phyloP scores from a whole-genome alignment of 2,329 filamentous ascomycete genomes.

The Ophioceras dolichostomum region DNA sequence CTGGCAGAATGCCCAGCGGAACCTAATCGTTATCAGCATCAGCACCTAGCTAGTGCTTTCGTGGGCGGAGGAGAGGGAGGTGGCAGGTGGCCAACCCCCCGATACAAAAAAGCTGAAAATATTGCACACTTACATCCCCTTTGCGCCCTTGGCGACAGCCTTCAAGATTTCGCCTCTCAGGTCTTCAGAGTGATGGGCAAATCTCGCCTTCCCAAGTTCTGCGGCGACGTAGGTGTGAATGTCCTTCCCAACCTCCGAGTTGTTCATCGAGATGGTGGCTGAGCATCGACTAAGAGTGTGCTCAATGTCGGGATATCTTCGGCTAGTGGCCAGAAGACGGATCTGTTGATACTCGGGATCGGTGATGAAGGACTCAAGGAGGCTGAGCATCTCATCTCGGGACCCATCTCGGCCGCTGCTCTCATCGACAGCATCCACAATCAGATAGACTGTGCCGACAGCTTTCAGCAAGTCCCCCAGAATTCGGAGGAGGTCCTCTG shows the following conservation, averaged over 20 bases:
- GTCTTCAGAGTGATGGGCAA: too few relatives aligned
- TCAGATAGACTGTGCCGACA: slow-evolving; percentile 12
- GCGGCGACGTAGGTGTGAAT: slow-evolving; percentile 7
- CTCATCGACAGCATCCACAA: slow-evolving; percentile 18
- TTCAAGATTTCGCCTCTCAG: neutral
- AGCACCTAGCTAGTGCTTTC: too few relatives aligned
- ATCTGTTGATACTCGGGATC: slow-evolving; percentile 11
- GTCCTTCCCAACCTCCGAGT: slow-evolving; percentile 12
- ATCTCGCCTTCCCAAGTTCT: too few relatives aligned
- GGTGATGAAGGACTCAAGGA: slow-evolving; percentile 12
- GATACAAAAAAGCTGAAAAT: neutral
- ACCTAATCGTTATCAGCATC: too few relatives aligned
- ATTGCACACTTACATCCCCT: neutral
- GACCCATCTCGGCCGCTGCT: slow-evolving; percentile 10
- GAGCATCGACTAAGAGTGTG: slow-evolving; percentile 5
- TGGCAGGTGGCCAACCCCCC: too few relatives aligned
- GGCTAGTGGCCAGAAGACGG: slow-evolving; percentile 16
- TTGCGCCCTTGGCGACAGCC: neutral
- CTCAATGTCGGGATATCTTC: slow-evolving; percentile 15
- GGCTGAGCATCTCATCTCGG: slow-evolving; percentile 8
- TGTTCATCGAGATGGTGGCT: slow-evolving; percentile 13
- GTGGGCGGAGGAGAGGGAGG: too few relatives aligned
- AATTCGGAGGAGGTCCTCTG: too few relatives aligned
- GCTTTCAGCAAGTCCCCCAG: slow-evolving; percentile 9
- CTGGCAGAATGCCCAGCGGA: slow-evolving; percentile 1